Base-by-base conservation (phyloP, 306 rosid species). In the Quercus ilex region DNA sequence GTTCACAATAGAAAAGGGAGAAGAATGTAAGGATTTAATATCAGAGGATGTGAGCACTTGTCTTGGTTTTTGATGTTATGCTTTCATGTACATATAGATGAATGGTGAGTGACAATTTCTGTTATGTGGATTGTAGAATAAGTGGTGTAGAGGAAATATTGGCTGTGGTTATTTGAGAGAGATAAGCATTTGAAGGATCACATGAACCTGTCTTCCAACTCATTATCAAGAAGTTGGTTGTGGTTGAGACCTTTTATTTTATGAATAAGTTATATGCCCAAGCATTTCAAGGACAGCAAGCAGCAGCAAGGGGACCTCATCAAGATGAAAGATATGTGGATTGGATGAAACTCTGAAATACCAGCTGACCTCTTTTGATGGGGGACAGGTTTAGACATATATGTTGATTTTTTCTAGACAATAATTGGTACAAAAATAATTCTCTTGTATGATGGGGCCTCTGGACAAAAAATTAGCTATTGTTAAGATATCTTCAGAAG, bases 171-270 rank as follows among this genome's bases (percentile, higher is more conserved):
- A 11, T 12, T 4, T 12, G 17, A 3, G 17, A 73, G 78, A 55
- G 30, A 72, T n/a, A 52, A 71, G 38, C 64, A 57, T 67, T 69
- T 12, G 60, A 38, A 70, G 7, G 52, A 80, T 74, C 79, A 65
- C 86, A 77, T 83, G 81, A 53, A n/a, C 63, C 13, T 74, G 84
- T 64, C 26, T 76, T 75, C 76, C 17, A 67, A 63, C 41, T 30
- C 26, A 15, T 60, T 18, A 1, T 33, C 46, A 52, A 76, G 52
- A 20, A 55, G 51, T 57, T 51, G 31, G 57, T 43, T 51, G 51
- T 59, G 76, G 77, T 68, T 59, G 53, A 72, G 71, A 65, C 74
- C 68, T 53, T 69, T 69, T 19, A 64, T 31, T n/a, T 19, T 41
- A 2, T 41, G 46, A 8, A 41, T 41, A 41, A 41, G 3, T 41